phyloP scores from a whole-genome alignment of 257 asterid species.

The Lycium barbarum region DNA sequence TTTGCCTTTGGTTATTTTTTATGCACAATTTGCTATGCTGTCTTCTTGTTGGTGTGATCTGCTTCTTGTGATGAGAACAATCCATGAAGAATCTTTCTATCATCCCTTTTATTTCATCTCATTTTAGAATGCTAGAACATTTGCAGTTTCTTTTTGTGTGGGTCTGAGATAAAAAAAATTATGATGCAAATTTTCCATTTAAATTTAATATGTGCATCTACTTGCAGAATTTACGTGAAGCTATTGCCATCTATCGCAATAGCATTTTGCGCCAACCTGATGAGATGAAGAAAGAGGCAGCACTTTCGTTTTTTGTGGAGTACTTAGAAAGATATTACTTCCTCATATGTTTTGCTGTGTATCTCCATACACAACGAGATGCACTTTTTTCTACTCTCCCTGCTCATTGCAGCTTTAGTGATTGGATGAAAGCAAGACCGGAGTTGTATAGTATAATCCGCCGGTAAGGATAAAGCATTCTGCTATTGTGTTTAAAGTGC shows the following conservation, averaged over 20 bases:
- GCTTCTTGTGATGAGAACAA: conserved; percentile 14
- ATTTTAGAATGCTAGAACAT: background rate
- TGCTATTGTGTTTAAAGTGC: conserved; percentile 16
- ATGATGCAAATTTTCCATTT: conserved; percentile 30
- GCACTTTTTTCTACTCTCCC: conserved; percentile 64
- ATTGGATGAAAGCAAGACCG: conserved; percentile 98
- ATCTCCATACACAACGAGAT: conserved; percentile 87
- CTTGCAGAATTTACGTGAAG: conserved; percentile 93
- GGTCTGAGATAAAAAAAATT: conserved; percentile 8
- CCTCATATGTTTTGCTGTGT: conserved; percentile 96
- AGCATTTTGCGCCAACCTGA: conserved; percentile 92
- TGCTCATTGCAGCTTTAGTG: conserved; percentile 78
- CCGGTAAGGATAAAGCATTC: conserved; percentile 56
- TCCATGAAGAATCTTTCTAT: background rate
- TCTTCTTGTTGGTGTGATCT: conserved; percentile 14
- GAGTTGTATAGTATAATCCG: conserved; percentile 94
- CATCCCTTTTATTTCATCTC: conserved; percentile 8
- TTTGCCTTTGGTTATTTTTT: conserved; percentile 35
- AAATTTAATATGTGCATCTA: conserved; percentile 36
- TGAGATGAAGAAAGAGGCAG: conserved; percentile 98
- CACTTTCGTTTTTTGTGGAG: conserved; percentile 96
- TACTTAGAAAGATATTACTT: conserved; percentile 98
- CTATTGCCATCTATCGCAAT: conserved; percentile 87
- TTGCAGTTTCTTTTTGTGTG: conserved; percentile 24
- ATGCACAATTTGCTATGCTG: background rate